A percentile compares a stretch with the other conserved stretches of the same genome.
Conservation (phyloP, 1,284 basidiomycete species). For the Agroathelia rolfsii region DNA sequence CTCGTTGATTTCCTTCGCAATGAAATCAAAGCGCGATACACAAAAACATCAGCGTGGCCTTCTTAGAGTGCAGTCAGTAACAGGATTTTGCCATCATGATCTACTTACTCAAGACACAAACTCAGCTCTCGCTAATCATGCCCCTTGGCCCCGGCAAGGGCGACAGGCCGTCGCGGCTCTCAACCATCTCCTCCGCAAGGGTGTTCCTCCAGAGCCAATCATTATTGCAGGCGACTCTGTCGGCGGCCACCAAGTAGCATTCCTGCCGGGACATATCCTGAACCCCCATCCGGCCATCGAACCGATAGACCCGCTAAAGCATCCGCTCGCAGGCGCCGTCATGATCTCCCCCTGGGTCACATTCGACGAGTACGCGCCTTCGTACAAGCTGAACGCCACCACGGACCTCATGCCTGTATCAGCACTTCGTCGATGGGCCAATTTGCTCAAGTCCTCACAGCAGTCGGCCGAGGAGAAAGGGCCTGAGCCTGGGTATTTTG, state of each 20-base stretch:
- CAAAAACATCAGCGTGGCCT: conserved; percentile 8
- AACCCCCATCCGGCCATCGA: conserved; percentile 4
- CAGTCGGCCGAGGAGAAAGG: conserved; percentile 3
- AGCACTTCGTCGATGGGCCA: conserved; percentile 3
- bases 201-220: conserved; percentile 4
- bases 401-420: conserved; percentile 3
- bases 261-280: conserved; percentile 4
- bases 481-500: no score
- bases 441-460: conserved; percentile 1
- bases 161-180: conserved; percentile 6
- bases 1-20: conserved; percentile 8
- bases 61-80: conserved; percentile 11
- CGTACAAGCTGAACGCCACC: conserved; percentile 2
- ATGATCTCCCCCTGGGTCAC: conserved; percentile 9
- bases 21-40: conserved; percentile 6
- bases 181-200: conserved; percentile 8
- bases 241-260: conserved; percentile 2
- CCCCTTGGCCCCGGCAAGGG: conserved; percentile 9
- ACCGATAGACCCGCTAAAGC: conserved; percentile 1
- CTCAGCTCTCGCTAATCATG: conserved; percentile 6
- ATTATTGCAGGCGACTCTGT: conserved; percentile 6
- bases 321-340: conserved; percentile 10
- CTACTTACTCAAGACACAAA: not conserved
- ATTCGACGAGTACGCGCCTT: conserved; percentile 3
- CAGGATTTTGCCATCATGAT: not conserved